A percentile compares a stretch with the other conserved stretches of the same genome.
phyloP scores from a whole-genome alignment of 2,329 filamentous ascomycete species.

The Scytalidium lignicola region DNA sequence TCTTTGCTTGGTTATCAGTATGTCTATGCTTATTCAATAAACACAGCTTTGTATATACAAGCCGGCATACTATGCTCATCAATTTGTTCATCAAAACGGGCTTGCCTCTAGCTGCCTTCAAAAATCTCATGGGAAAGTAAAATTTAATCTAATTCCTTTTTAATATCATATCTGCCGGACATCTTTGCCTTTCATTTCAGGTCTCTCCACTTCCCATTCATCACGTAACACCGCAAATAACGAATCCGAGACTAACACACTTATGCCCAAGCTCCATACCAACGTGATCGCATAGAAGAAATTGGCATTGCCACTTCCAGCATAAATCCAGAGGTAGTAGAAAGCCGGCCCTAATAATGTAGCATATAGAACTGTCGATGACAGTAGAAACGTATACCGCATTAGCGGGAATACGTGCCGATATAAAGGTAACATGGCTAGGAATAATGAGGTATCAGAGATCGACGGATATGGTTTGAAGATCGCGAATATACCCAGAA shows the following conservation, averaged over 20 bases:
- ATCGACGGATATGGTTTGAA: constrained; percentile 98
- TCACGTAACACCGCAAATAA: constrained; percentile 86
- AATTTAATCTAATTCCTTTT: background rate
- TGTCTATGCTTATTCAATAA: no score
- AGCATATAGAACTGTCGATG: constrained; percentile 79
- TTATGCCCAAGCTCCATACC: constrained; percentile 93
- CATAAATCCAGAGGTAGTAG: constrained; percentile 97
- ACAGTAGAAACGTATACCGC: constrained; percentile 85
- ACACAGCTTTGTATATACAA: no score
- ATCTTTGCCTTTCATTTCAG: constrained; percentile 85
- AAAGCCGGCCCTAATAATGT: constrained; percentile 89
- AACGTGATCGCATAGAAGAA: constrained; percentile 99
- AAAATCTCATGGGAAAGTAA: no score
- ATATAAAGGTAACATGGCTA: constrained; percentile 78
- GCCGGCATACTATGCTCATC: no score
- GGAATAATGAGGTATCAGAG: constrained; percentile 80
- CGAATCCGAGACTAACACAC: constrained; percentile 79
- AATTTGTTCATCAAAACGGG: no score
- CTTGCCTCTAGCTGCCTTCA: no score
- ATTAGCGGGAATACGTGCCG: constrained; percentile 91
- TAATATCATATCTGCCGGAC: constrained; percentile 38
- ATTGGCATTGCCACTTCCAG: constrained; percentile 94
- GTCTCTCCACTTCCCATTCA: constrained; percentile 88
- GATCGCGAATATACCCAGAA: constrained; percentile 85
- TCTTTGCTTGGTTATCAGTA: no score